phyloP scores from a whole-genome alignment of 176 grass and related monocot genomes.

The Eragrostis curvula region DNA sequence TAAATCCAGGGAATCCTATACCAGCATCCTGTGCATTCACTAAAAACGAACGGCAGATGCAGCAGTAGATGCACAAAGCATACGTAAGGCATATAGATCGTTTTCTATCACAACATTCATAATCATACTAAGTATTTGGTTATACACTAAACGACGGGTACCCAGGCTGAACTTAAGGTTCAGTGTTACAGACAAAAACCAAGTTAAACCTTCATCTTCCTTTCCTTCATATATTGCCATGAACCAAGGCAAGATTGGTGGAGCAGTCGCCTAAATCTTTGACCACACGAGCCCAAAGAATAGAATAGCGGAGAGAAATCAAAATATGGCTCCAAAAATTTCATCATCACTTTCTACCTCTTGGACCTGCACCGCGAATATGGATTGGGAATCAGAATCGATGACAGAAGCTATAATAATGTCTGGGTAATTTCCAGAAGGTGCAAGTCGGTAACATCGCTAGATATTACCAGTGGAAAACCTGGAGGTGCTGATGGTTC shows the following conservation, averaged over 20 bases:
- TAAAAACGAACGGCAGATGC: not conserved
- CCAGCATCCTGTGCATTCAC: not conserved
- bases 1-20: not conserved
- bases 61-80: not conserved
- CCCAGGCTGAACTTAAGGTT: not conserved
- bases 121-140: not conserved
- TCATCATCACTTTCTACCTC: conserved; percentile 20
- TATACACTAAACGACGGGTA: not conserved
- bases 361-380: conserved; percentile 1
- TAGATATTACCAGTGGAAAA: conserved; percentile 30
- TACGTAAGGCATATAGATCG: not conserved
- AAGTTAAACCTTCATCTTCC: not conserved
- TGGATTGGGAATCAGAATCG: not conserved
- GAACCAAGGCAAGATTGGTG: not conserved
- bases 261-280: not conserved
- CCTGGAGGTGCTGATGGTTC: conserved; percentile 6
- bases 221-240: not conserved
- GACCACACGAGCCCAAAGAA: not conserved
- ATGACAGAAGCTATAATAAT: not conserved
- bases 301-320: not conserved
- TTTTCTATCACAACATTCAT: not conserved
- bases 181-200: not conserved
- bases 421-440: not conserved
- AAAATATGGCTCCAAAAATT: not conserved
- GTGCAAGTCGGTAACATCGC: not conserved